These are phyloP conservation scores for Globisporangium ultimum DNA, from an alignment of 352 stramenopile genomes.

Conservation along the genomic window DNA sequence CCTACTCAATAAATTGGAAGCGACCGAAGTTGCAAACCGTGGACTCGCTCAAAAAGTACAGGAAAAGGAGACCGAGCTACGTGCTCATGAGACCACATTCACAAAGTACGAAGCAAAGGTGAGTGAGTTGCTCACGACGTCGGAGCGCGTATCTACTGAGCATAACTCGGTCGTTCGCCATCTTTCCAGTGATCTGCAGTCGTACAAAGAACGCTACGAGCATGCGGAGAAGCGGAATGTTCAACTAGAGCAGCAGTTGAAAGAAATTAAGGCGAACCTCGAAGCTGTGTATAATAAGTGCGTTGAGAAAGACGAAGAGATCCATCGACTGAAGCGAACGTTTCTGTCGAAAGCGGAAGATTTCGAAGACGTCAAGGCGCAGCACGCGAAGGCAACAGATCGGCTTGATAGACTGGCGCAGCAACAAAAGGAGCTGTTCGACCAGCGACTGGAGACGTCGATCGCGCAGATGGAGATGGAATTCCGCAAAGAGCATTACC, in stretches of 20 bases:
- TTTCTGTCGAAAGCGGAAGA: constrained; percentile 43
- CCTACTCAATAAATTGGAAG: constrained; percentile 17
- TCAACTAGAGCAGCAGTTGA: constrained; percentile 42
- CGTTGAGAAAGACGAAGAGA: constrained; percentile 54
- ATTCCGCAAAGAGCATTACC: constrained; percentile 60
- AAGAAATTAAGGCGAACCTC: constrained; percentile 42
- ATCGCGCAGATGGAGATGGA: constrained; percentile 69
- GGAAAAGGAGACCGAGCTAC: constrained; percentile 18
- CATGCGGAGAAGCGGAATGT: constrained; percentile 24
- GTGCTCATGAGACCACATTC: constrained; percentile 13
- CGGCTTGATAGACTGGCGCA: constrained; percentile 47
- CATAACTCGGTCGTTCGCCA: constrained; percentile 6
- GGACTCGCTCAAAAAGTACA: constrained; percentile 18
- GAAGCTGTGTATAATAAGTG: constrained; percentile 45
- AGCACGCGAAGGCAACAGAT: constrained; percentile 45
- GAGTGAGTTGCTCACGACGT: not conserved
- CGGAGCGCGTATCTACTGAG: constrained; percentile 5
- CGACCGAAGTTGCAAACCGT: constrained; percentile 10
- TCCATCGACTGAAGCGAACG: constrained; percentile 47
- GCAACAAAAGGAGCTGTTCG: constrained; percentile 60
- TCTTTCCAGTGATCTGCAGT: constrained; percentile 21
- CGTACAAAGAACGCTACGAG: constrained; percentile 32
- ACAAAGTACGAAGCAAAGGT: constrained; percentile 4
- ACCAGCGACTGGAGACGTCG: constrained; percentile 49
- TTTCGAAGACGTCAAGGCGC: constrained; percentile 40